These are phyloP conservation scores for Pseudogymnoascus sp. DNA, from an alignment of 2,329 filamentous ascomycete genomes.

Conservation along the genomic window DNA sequence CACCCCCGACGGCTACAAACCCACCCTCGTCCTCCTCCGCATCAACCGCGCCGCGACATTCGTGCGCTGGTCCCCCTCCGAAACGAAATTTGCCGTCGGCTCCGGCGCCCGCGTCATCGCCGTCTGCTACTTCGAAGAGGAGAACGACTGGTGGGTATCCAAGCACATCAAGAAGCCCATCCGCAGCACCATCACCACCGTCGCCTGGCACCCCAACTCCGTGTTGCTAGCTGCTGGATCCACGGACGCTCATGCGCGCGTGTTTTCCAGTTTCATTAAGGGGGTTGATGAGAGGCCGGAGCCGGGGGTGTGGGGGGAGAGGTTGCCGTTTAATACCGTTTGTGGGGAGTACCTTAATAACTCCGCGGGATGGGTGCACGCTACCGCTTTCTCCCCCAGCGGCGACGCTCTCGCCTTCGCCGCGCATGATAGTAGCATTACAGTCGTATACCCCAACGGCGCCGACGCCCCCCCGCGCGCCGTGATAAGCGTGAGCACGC, in stretches of 20 bases:
- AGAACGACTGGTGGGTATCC: slow-evolving; percentile 99
- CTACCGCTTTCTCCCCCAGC: slow-evolving; percentile 79
- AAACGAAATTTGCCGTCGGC: slow-evolving; percentile 95
- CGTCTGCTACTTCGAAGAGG: slow-evolving; percentile 96
- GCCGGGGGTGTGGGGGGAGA: slow-evolving; percentile 85
- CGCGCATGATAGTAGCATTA: slow-evolving; percentile 92
- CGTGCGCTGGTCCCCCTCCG: slow-evolving; percentile 92
- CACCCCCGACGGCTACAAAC: slow-evolving; percentile 87
- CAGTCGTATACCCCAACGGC: slow-evolving; percentile 85
- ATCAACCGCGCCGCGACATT: slow-evolving; percentile 96
- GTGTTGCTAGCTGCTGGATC: slow-evolving; percentile 89
- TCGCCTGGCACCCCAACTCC: slow-evolving; percentile 96
- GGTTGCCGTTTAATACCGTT: slow-evolving; percentile 94
- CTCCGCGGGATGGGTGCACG: slow-evolving; percentile 93
- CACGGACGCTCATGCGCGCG: slow-evolving; percentile 92
- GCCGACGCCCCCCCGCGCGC: slow-evolving; percentile 85
- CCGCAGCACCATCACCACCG: slow-evolving; percentile 87
- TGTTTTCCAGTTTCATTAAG: slow-evolving; percentile 95
- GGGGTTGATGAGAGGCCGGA: slow-evolving; percentile 81
- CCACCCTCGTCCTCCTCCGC: slow-evolving; percentile 88
- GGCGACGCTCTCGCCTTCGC: slow-evolving; percentile 91
- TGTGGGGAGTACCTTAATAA: slow-evolving; percentile 96
- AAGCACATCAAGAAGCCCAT: slow-evolving; percentile 99
- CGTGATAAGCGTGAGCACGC: slow-evolving; percentile 82
- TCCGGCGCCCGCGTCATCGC: slow-evolving; percentile 93